A percentile compares a stretch with the other conserved stretches of the same genome.
phyloP scores from a whole-genome alignment of 257 asterid genomes.

The Lycium ferocissimum region DNA sequence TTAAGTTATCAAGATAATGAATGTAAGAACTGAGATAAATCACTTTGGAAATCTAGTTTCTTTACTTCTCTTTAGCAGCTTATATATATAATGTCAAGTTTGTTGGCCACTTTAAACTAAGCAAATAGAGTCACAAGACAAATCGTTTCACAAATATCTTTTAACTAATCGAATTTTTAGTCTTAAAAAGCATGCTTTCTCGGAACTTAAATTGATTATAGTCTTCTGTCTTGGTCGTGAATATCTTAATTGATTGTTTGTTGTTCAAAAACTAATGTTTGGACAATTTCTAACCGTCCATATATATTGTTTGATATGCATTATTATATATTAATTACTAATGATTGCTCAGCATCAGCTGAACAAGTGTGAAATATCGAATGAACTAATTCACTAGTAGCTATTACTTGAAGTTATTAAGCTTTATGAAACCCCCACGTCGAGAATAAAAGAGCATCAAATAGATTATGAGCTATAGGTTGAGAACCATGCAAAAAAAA shows the following conservation, averaged over 20 bases:
- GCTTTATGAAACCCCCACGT: not conserved
- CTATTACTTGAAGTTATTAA: not conserved
- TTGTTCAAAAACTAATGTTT: not conserved
- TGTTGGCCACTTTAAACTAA: not conserved
- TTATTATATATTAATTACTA: not conserved
- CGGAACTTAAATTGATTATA: not conserved
- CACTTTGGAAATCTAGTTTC: not conserved
- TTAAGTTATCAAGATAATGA: conserved; percentile 2
- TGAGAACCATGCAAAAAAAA: not conserved
- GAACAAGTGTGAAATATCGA: not conserved
- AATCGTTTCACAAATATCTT: not conserved
- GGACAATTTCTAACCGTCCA: not conserved
- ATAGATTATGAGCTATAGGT: no score
- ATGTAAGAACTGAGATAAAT: not conserved
- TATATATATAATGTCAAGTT: not conserved
- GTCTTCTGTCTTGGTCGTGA: no score
- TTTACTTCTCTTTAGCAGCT: not conserved
- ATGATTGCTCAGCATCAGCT: not conserved
- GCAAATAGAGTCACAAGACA: not conserved
- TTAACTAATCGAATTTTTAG: not conserved
- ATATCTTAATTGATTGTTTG: not conserved
- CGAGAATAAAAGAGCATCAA: no score
- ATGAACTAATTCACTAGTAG: not conserved
- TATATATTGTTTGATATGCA: not conserved
- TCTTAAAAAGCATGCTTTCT: not conserved